Base-by-base conservation (phyloP, 2,329 filamentous ascomycete species). In the Sphaerostilbella broomeana region DNA sequence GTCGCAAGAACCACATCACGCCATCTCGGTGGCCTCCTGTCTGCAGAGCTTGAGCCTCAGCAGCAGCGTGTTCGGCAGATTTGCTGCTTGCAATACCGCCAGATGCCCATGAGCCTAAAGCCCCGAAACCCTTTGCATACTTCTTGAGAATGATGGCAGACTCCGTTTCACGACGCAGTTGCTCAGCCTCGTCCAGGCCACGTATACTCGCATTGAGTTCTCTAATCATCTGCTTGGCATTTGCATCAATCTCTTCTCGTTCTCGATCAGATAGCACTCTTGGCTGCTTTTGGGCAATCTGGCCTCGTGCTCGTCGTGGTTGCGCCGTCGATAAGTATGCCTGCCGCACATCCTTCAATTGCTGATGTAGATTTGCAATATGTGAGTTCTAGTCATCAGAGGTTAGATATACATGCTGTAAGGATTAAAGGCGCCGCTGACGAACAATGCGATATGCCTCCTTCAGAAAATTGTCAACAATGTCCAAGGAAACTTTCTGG, bases 301-400 rank as follows among this genome's bases (percentile, higher is more conserved):
- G 65, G 19, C 69, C 67, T 47, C 77, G 69, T 34, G 70, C 63
- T 56, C 72, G 65, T 48, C 79, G 76, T 16, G 81, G 76, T 47
- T 77, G 75, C 5, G 82, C 78, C 16, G 84, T 88, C 21, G 89
- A 92, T 36, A 98, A 84, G 65, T 98, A 98, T 43, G 88, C 80
- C 52, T 88, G 86, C 44, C 90, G 85, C 54, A 95, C 87, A 44
- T 81, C 78, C 56, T 78, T 79, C 15, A 98, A 81, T 55, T 95
- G 86, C 49, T 69, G 69, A 52, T 87, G 81, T 24, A 98, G 78
- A 35, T 83, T 86, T 45, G 76, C 66, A 45, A 97, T 94, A 58
- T 94, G 87, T 6, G 80, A 75, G 58, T 94, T 92, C 88, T 94
- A 55, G 13, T n/a, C n/a, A n/a, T n/a, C n/a, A n/a, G n/a, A n/a